Percentiles rank a stretch among this genome's conserved stretches.
phyloP scores from a whole-genome alignment of 2,329 filamentous ascomycete genomes.

The Phaeosphaeriaceae sp. region DNA sequence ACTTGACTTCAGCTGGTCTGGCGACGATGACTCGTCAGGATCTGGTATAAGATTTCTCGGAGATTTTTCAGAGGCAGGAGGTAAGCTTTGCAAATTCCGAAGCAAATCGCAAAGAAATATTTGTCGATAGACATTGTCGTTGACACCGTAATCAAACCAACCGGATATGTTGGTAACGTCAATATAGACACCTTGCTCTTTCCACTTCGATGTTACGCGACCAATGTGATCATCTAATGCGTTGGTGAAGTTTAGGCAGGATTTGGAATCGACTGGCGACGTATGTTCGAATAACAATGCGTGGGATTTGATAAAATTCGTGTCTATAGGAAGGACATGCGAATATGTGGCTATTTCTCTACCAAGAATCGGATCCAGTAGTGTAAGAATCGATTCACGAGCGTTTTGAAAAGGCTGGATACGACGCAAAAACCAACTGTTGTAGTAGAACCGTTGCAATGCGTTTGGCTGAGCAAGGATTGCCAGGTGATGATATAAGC shows the following conservation, averaged over 20 bases:
- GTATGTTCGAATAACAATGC: slow-evolving; percentile 67
- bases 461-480: slow-evolving; percentile 75
- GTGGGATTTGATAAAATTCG: slow-evolving; percentile 68
- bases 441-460: slow-evolving; percentile 75
- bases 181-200: slow-evolving; percentile 63
- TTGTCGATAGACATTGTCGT: slow-evolving; percentile 49
- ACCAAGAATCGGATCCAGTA: slow-evolving; percentile 64
- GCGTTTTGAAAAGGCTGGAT: slow-evolving; percentile 71
- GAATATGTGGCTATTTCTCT: slow-evolving; percentile 35
- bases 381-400: slow-evolving; percentile 70
- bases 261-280: slow-evolving; percentile 54
- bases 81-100: no score
- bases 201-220: slow-evolving; percentile 59
- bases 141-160: slow-evolving; percentile 60
- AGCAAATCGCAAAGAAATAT: slow-evolving; percentile 11
- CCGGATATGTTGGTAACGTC: slow-evolving; percentile 63
- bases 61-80: no score
- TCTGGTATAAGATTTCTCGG: no score
- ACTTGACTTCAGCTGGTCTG: no score
- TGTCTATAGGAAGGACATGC: slow-evolving; percentile 58
- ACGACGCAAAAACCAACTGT: slow-evolving; percentile 73
- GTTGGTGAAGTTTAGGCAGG: slow-evolving; percentile 58
- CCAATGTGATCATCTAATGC: slow-evolving; percentile 65
- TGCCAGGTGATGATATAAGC: slow-evolving; percentile 87
- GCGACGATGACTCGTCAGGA: no score